Conservation (phyloP, 176 grass and related monocot genomes). For the Rhipidocladum racemiflorum region DNA sequence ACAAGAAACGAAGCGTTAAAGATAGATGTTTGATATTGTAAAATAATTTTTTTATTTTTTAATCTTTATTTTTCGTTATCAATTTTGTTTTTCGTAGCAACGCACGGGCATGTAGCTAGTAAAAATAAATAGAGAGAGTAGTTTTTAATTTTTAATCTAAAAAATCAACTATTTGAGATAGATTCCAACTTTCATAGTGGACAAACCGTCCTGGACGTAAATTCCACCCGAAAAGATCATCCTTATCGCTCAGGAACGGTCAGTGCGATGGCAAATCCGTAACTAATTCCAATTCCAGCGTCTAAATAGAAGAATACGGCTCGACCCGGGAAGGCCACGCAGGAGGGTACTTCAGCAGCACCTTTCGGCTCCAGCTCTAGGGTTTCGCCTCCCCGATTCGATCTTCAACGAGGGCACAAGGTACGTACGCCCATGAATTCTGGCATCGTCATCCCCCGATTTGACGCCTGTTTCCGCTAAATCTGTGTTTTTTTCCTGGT, state of each 20-base stretch:
- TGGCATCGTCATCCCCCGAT: background rate
- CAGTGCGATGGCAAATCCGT: slow-evolving; percentile 28
- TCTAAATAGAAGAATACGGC: background rate
- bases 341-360: background rate
- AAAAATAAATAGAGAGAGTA: no score
- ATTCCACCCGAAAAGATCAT: slow-evolving; percentile 16
- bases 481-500: background rate
- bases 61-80: no score
- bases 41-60: no score
- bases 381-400: slow-evolving; percentile 40
- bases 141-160: no score
- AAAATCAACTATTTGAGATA: no score
- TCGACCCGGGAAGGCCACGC: background rate
- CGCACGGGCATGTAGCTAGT: no score
- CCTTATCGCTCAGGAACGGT: slow-evolving; percentile 1
- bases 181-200: no score
- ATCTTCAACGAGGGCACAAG: slow-evolving; percentile 26
- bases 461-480: background rate
- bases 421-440: slow-evolving; percentile 16
- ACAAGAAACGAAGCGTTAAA: no score
- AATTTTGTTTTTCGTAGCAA: no score
- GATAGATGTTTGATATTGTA: no score
- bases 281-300: slow-evolving; percentile 9
- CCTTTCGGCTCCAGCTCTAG: slow-evolving; percentile 33
- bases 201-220: no score